Evolutionary conservation across 169 alveolate species (phyloP), one percentile per base, ranked within the genome.

Genomic region (Blepharisma undulans): DNA sequence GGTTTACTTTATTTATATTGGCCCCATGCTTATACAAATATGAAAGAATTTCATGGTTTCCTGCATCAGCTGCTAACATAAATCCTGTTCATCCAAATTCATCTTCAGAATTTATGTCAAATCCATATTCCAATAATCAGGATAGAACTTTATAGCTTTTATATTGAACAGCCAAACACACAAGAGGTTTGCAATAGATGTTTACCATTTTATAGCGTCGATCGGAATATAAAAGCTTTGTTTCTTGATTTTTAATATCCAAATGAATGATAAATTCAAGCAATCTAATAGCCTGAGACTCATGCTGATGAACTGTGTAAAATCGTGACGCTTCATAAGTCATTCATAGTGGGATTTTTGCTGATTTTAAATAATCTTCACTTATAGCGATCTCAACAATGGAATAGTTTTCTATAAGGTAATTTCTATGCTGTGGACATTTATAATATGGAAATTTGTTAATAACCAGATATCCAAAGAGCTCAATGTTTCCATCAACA

Each of bases 321-420:
- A 34, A 82, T 32, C 60, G 89, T 32, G 89, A 72, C 6, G 89
- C 89, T 78, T 78, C 86, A 78, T 78, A 78, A 14, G 14, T 21
- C 86, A 78, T 78, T 78, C 34, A 27, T 7, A 27, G 71, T 29
- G 86, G 86, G 18, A 78, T 27, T 21, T 27, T 21, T 8, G 34
- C 25, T 21, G 25, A 27, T 21, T 25, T 21, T 78, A 27, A 27
- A 78, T 78, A 21, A 25, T 12, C 86, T 29, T 25, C 66, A 78
- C 86, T 78, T 2, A 78, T 27, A 78, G 34, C 86, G 61, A 78
- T 25, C 30, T 78, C 60, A 21, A 78, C 29, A 29, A 78, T 78
- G 7, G 29, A 27, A 4, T 78, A 27, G 14, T 25, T 29, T 27
- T 27, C 25, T 10, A 78, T 12, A 34, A 78, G 86, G 10, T 32